Conservation (phyloP, 352 stramenopile genomes). For the Pythium biforme region DNA sequence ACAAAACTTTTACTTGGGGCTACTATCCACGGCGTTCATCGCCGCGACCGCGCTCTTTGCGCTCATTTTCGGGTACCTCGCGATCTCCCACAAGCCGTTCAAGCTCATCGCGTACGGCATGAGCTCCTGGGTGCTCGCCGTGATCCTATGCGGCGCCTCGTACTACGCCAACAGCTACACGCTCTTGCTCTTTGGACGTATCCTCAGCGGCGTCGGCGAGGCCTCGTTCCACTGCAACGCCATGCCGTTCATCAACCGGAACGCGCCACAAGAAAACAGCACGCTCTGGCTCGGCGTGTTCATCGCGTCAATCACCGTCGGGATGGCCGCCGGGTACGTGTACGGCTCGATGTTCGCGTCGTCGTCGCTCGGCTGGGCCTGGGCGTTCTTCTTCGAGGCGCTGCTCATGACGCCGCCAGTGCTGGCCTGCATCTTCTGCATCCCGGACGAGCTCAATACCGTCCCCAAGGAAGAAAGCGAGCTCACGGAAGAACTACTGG, state of each 20-base stretch:
- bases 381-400: slow-evolving; percentile 85
- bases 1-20: slow-evolving; percentile 79
- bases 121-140: slow-evolving; percentile 86
- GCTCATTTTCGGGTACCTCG: slow-evolving; percentile 89
- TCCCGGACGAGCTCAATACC: slow-evolving; percentile 40
- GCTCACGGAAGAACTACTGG: slow-evolving; percentile 22
- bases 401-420: slow-evolving; percentile 77
- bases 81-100: slow-evolving; percentile 89
- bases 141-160: slow-evolving; percentile 82
- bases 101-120: slow-evolving; percentile 88
- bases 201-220: slow-evolving; percentile 89
- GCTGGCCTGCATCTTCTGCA: slow-evolving; percentile 46
- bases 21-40: slow-evolving; percentile 81
- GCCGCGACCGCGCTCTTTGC: slow-evolving; percentile 88
- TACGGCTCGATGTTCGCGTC: slow-evolving; percentile 74
- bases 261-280: slow-evolving; percentile 58
- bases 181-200: slow-evolving; percentile 83
- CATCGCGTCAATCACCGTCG: slow-evolving; percentile 84
- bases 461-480: slow-evolving; percentile 33
- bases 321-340: slow-evolving; percentile 46
- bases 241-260: slow-evolving; percentile 91
- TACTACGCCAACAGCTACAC: slow-evolving; percentile 81
- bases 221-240: slow-evolving; percentile 92
- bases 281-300: slow-evolving; percentile 92
- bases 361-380: slow-evolving; percentile 64